Evolutionary conservation across 164 flowering plant species (phyloP).

Genomic region (Dillenia turbinata): DNA sequence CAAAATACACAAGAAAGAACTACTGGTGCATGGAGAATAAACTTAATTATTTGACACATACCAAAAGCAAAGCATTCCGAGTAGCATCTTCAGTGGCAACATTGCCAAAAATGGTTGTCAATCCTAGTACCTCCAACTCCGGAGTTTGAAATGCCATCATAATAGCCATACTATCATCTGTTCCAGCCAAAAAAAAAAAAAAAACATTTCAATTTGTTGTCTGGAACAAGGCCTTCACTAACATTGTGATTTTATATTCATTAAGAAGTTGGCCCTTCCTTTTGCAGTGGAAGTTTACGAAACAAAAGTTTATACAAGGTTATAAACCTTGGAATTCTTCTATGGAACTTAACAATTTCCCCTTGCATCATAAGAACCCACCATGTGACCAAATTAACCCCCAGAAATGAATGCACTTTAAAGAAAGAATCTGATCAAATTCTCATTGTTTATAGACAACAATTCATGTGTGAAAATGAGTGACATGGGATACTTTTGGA

Average conservation of each 20-base stretch:
- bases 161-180: slow-evolving; percentile 97
- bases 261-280: neutral
- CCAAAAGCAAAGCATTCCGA: slow-evolving; percentile 89
- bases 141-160: slow-evolving; percentile 92
- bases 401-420: neutral
- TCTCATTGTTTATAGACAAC: no score
- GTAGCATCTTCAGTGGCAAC: slow-evolving; percentile 75
- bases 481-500: no score
- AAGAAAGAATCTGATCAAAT: neutral
- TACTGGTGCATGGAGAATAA: neutral
- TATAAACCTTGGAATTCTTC: neutral
- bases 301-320: neutral
- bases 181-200: neutral
- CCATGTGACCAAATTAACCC: no score
- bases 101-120: slow-evolving; percentile 92
- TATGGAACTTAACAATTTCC: no score
- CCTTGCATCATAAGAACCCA: no score
- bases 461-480: no score
- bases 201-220: no score
- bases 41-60: slow-evolving; percentile 22
- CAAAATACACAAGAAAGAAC: neutral
- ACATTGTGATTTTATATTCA: neutral
- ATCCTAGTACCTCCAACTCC: slow-evolving; percentile 71
- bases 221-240: neutral
- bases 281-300: neutral